Conservation (phyloP, 192 early-diverging fungal genomes). For the Entomortierella beljakovae region DNA sequence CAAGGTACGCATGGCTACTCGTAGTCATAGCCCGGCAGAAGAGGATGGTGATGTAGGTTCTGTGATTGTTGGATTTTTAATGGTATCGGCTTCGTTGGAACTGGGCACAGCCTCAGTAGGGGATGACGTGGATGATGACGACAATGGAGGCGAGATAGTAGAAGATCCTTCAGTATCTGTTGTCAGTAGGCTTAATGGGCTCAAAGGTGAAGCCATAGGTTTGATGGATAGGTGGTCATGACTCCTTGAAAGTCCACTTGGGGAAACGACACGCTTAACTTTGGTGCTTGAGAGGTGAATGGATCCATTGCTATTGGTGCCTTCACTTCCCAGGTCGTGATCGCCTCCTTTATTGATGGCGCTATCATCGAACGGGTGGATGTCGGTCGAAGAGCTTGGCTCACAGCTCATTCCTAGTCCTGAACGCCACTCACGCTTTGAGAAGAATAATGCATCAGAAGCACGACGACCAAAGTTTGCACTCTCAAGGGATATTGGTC, state of each 20-base stretch:
- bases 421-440: constrained; percentile 35
- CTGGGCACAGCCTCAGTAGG: neutral
- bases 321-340: neutral
- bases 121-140: constrained; percentile 14
- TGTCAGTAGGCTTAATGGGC: constrained; percentile 31
- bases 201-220: constrained; percentile 22
- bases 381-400: constrained; percentile 5
- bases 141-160: constrained; percentile 27
- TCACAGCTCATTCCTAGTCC: constrained; percentile 15
- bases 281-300: neutral
- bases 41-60: neutral
- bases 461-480: constrained; percentile 14
- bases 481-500: constrained; percentile 13
- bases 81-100: neutral
- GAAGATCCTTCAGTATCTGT: constrained; percentile 33
- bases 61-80: neutral
- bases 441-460: constrained; percentile 24
- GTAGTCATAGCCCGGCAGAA: neutral
- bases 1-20: neutral
- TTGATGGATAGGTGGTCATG: neutral
- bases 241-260: constrained; percentile 27
- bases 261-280: constrained; percentile 23
- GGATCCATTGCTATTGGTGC: neutral
- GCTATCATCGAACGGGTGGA: constrained; percentile 39
- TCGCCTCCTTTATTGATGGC: neutral